Evolutionary conservation across 2,329 filamentous ascomycete genomes (phyloP).

Genomic region (Aureobasidium sp.): DNA sequence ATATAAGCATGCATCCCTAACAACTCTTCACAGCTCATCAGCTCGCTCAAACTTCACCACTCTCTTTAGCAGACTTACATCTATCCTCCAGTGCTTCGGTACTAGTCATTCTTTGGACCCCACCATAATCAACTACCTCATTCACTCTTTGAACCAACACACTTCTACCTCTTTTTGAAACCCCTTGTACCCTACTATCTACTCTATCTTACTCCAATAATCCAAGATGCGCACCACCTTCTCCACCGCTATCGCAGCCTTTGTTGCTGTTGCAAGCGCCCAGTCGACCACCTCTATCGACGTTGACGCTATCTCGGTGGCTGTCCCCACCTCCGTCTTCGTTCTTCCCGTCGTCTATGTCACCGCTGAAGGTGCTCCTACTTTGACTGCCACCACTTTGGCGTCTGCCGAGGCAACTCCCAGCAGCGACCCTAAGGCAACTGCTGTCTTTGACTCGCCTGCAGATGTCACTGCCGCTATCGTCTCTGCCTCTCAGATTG

Average conservation of each 20-base stretch:
- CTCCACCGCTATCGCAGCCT: conserved; percentile 5
- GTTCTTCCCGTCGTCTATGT: conserved; percentile 18
- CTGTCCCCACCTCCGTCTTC: conserved; percentile 11
- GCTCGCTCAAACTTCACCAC: conserved; percentile 16
- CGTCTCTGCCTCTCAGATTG: not conserved
- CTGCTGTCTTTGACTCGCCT: conserved; percentile 14
- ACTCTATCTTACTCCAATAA: not conserved
- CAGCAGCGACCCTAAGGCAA: conserved; percentile 3
- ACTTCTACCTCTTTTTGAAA: conserved; percentile 8
- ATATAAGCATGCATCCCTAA: conserved; percentile 1
- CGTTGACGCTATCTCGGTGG: conserved; percentile 8
- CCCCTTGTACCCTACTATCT: conserved; percentile 1
- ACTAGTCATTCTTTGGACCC: conserved; percentile 19
- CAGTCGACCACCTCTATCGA: conserved; percentile 6
- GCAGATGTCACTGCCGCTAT: conserved; percentile 11
- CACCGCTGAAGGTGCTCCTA: conserved; percentile 7
- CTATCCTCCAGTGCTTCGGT: conserved; percentile 17
- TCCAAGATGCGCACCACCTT: conserved; percentile 6
- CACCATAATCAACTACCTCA: conserved; percentile 11
- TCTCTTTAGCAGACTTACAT: conserved; percentile 17
- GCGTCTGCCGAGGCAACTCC: not conserved
- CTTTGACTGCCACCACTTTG: conserved; percentile 14
- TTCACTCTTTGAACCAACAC: conserved; percentile 14
- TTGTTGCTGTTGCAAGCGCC: conserved; percentile 12
- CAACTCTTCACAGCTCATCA: conserved; percentile 2